Base-by-base conservation (phyloP, 306 rosid genomes). In the Myrica gale region DNA sequence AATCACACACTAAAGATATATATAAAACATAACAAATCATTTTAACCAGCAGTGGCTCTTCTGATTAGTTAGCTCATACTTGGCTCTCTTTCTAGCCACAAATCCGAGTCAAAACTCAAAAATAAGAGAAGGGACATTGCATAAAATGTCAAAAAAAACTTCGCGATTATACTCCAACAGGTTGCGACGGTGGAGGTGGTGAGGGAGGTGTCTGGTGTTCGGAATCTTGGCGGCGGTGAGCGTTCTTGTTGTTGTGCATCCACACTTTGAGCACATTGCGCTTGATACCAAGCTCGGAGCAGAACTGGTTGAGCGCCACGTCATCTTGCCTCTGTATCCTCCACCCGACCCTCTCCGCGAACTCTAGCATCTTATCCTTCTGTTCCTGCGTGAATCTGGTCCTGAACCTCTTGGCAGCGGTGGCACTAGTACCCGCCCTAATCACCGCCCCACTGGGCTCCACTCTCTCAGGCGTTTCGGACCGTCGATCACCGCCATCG, bases 401-500 rank as follows among this genome's bases (percentile, higher is more conserved):
- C 57, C 73, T 69, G 19, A 69, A 69, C 57, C 73, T 46, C 57
- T 69, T 69, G 26, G 26, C 12, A 20, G 42, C 3, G 37, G 37
- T 32, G 37, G 37, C 3, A 32, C 37, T 32, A 32, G 3, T 20
- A 6, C n/a, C 10, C 72, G 55, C 26, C 5, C 53, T 48, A 15
- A 10, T 11, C 53, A 48, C 15, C 0, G 53, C 16, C 10, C 53
- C 53, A 3, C 15, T 48, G 44, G 13, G 44, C 37, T 5, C 54
- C 72, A 17, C 82, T 9, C 55, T 48, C 65, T 78, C 76, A 53
- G 76, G 76, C 55, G 76, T 72, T 72, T 70, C 82, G 47, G 82
- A 71, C 44, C 76, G 43, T 23, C 76, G 65, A 15, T 77, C 77
- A 42, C 15, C 51, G 3, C 6, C 42, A 19, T 23, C 53, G 1